These are phyloP conservation scores for Angophora floribunda DNA, from an alignment of 345 rosid species.

Conservation along the genomic window DNA sequence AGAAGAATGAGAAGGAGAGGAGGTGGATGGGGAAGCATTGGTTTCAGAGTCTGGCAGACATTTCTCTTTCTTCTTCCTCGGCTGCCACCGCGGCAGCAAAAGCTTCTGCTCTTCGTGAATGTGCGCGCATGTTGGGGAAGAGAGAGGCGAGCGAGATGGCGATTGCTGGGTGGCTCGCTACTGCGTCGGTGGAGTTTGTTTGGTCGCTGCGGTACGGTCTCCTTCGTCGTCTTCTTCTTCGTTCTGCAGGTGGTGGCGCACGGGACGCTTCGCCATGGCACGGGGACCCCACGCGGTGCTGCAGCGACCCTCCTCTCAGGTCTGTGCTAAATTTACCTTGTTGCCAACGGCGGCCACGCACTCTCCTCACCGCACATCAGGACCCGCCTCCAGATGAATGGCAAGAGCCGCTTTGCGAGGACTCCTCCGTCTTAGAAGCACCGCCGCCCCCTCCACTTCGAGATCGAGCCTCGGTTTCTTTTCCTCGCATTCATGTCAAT, in stretches of 20 bases:
- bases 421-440: constrained; percentile 8
- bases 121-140: neutral
- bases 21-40: neutral
- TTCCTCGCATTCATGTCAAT: neutral
- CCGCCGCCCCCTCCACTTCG: neutral
- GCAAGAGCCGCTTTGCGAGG: constrained; percentile 47
- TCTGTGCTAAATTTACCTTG: neutral
- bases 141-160: neutral
- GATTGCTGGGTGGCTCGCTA: neutral
- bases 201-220: neutral
- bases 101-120: neutral
- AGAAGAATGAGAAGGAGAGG: neutral
- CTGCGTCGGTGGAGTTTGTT: neutral
- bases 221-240: neutral
- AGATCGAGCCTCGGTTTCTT: neutral
- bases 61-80: neutral
- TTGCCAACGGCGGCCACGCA: neutral
- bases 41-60: neutral
- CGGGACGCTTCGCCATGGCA: neutral
- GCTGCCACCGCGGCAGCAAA: neutral
- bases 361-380: neutral
- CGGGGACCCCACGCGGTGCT: neutral
- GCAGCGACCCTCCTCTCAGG: neutral
- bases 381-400: constrained; percentile 40
- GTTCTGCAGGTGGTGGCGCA: neutral